Evolutionary conservation across 768 basidiomycete species (phyloP).

Genomic region (Russula abietina): DNA sequence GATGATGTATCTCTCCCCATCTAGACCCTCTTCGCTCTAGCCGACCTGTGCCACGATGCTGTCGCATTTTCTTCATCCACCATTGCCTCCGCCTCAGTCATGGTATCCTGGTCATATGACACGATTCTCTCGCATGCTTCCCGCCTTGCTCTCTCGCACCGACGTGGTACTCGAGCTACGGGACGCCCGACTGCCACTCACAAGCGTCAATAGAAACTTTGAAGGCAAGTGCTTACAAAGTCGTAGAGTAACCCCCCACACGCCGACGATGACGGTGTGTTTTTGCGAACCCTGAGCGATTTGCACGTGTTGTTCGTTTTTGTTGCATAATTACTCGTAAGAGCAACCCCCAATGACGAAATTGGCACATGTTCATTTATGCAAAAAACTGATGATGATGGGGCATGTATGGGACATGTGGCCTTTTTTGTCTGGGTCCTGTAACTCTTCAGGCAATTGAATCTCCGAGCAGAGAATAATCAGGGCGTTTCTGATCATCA

Average conservation of each 20-base stretch:
- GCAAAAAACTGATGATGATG: background rate
- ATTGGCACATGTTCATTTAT: too few relatives aligned
- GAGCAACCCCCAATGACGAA: too few relatives aligned
- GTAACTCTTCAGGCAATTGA: background rate
- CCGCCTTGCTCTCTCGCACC: conserved; percentile 69
- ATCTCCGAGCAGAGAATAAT: conserved; percentile 16
- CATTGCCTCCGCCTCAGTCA: conserved; percentile 70
- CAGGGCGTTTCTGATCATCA: conserved; percentile 13
- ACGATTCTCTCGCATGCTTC: conserved; percentile 72
- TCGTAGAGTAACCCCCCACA: too few relatives aligned
- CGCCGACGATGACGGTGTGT: background rate
- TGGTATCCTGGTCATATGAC: conserved; percentile 98
- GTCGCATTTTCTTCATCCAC: conserved; percentile 37
- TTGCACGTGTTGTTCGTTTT: conserved; percentile 2
- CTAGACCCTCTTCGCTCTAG: conserved; percentile 1
- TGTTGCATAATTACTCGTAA: too few relatives aligned
- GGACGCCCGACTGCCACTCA: conserved; percentile 88
- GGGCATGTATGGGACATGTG: conserved; percentile 15
- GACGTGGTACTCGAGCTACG: conserved; percentile 92
- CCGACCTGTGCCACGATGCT: conserved; percentile 29
- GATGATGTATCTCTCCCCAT: background rate
- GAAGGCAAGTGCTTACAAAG: conserved; percentile 71
- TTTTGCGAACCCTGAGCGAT: background rate
- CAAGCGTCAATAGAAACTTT: conserved; percentile 85
- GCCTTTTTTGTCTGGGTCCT: background rate